Evolutionary conservation across 345 rosid genomes (phyloP), one percentile per base, ranked within the genome.

Genomic region (Cardamine occulta): DNA sequence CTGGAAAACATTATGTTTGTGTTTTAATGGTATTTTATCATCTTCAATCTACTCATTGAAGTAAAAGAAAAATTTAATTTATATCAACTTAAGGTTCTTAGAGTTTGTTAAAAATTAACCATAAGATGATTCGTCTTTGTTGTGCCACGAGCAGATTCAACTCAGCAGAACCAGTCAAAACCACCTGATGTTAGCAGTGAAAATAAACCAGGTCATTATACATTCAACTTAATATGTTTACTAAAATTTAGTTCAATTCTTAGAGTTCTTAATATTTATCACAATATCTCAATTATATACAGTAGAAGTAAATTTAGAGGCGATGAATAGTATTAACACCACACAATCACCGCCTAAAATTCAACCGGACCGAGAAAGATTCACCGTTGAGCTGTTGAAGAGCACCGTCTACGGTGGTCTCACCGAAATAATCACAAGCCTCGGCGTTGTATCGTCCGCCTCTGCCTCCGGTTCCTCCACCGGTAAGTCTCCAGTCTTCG

Each of bases 391-490:
- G 55, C 52, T 93, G 35, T 62, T 90, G 37, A 95, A 92, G 83
- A 84, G 99, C 87, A 86, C 86, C 4, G 86, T 89, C 2, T 95
- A 89, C 21, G 99, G 99, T 29, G 99, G 98, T 78, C 79, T 95
- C 70, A 63, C 82, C 15, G 97, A 95, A 81, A 85, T 85, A 34
- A 90, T 90, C 69, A 79, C 99, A 62, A 89, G 98, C 77, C 85
- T 90, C 18, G 88, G 85, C 17, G 82, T 95, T 49, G 94, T 92
- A 70, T 83, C 94, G 6, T 95, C 99, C 40, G 97, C 98, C 32
- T 93, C 90, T 6, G 96, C 93, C 67, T 85, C 91, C 13, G 91
- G 93, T 69, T 86, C 93, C 12, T 47, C 84, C 37, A 87, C 96
- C 58, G 42, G 98, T 95, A 86, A 79, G 96, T 49, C 63, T 18